phyloP scores from a whole-genome alignment of 345 rosid genomes.

The Mallotus nudiflorus region DNA sequence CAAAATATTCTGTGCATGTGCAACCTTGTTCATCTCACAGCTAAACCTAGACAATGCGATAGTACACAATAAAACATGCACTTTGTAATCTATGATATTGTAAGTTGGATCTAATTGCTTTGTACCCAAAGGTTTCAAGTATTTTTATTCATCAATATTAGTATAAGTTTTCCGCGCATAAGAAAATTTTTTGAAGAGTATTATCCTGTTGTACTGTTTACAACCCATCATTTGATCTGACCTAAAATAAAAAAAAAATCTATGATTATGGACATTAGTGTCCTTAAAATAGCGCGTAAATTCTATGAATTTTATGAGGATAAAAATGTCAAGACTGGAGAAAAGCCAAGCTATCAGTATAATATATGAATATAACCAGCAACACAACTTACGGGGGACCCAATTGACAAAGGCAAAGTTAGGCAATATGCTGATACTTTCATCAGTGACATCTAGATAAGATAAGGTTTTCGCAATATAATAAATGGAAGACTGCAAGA shows the following conservation, averaged over 20 bases:
- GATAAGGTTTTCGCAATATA: neutral
- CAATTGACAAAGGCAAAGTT: slow-evolving; percentile 3
- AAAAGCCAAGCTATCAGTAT: neutral
- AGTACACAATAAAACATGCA: neutral
- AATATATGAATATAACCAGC: neutral
- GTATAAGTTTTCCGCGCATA: too few relatives aligned
- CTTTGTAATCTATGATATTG: neutral
- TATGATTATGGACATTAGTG: too few relatives aligned
- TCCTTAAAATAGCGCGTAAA: neutral
- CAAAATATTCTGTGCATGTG: neutral
- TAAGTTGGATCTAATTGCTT: neutral
- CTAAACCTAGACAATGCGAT: neutral
- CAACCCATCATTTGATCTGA: too few relatives aligned
- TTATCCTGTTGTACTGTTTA: too few relatives aligned
- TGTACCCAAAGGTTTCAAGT: too few relatives aligned
- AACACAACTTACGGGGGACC: neutral
- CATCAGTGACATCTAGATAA: slow-evolving; percentile 8
- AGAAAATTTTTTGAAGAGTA: too few relatives aligned
- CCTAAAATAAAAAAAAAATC: too few relatives aligned
- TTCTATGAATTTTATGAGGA: neutral
- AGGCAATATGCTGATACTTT: slow-evolving; percentile 1
- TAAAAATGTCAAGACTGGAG: neutral
- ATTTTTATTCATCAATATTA: too few relatives aligned
- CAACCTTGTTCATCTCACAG: neutral
- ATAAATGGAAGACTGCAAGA: neutral